Evolutionary conservation across 2,329 filamentous ascomycete species (phyloP).

Genomic region (Rhynchosporium graminicola): DNA sequence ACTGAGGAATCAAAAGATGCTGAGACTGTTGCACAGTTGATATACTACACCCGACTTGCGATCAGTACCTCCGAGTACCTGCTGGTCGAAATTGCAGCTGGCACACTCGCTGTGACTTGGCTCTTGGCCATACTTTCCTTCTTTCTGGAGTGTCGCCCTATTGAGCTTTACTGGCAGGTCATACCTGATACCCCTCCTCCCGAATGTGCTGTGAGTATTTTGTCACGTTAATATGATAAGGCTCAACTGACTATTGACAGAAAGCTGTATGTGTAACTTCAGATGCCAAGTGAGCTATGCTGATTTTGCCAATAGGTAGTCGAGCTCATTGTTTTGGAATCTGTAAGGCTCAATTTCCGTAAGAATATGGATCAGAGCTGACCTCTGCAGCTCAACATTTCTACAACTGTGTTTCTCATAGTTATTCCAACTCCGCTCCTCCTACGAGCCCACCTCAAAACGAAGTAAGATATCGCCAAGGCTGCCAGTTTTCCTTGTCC

Average conservation of each 20-base stretch:
- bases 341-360: slow-evolving; percentile 6
- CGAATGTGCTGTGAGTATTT: slow-evolving; percentile 27
- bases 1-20: not conserved
- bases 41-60: slow-evolving; percentile 31
- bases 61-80: slow-evolving; percentile 21
- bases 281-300: not conserved
- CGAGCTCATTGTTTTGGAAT: slow-evolving; percentile 19
- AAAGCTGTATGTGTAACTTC: slow-evolving; percentile 25
- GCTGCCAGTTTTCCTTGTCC: not conserved
- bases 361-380: not conserved
- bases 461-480: slow-evolving; percentile 13
- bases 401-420: slow-evolving; percentile 28
- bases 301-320: slow-evolving; percentile 15
- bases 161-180: slow-evolving; percentile 30
- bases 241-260: slow-evolving; percentile 21
- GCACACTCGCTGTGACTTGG: slow-evolving; percentile 27
- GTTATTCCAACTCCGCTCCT: slow-evolving; percentile 30
- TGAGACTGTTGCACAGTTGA: slow-evolving; percentile 21
- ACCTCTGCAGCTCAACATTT: slow-evolving; percentile 24
- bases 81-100: slow-evolving; percentile 19
- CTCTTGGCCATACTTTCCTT: slow-evolving; percentile 22
- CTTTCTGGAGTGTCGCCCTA: slow-evolving; percentile 29
- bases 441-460: slow-evolving; percentile 19
- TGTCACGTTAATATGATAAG: not conserved
- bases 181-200: slow-evolving; percentile 21